Evolutionary conservation across 2,329 filamentous ascomycete species (phyloP).

Genomic region (Akanthomyces muscarius): DNA sequence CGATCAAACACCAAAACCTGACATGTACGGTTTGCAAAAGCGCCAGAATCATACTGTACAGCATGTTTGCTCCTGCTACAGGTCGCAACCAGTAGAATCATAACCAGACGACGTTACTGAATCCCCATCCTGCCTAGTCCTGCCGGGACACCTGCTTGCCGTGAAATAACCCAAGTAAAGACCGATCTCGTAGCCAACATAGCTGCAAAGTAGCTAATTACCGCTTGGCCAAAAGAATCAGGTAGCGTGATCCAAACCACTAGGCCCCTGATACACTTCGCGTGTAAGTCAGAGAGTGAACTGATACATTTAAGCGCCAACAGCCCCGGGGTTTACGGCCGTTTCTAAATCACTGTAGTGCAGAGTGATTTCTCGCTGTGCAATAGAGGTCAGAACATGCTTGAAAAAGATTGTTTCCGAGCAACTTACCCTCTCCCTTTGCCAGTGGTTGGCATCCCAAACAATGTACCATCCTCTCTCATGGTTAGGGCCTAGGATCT

Average conservation of each 20-base stretch:
- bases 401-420: neutral
- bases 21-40: neutral
- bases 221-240: neutral
- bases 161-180: slow-evolving; percentile 12
- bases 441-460: slow-evolving; percentile 60
- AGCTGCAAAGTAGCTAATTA: neutral
- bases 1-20: neutral
- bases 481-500: slow-evolving; percentile 52
- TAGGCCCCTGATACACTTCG: neutral
- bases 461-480: slow-evolving; percentile 65
- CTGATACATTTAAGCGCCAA: slow-evolving; percentile 16
- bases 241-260: neutral
- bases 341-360: slow-evolving; percentile 61
- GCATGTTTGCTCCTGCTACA: neutral
- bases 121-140: neutral
- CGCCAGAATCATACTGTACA: slow-evolving; percentile 8
- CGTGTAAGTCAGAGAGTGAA: neutral
- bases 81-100: neutral
- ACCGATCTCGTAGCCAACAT: neutral
- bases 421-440: slow-evolving; percentile 56
- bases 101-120: neutral
- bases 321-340: slow-evolving; percentile 32
- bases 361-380: slow-evolving; percentile 56
- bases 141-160: neutral
- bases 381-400: slow-evolving; percentile 19